Evolutionary conservation across 805 yeast genomes (phyloP).

Genomic region (Lachancea lanzarotensis): DNA sequence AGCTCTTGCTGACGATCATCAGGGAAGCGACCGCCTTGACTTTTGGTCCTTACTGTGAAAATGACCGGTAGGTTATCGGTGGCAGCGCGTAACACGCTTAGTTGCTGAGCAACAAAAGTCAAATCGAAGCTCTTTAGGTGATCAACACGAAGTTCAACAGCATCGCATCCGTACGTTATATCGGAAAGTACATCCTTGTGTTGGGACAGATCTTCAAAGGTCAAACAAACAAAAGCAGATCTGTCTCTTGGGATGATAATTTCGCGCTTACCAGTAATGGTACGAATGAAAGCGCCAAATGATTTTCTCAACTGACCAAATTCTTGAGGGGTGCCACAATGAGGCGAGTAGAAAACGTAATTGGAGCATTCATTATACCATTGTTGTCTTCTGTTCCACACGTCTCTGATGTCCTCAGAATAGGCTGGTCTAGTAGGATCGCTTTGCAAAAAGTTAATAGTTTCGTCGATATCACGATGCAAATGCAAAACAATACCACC

Average conservation of each 20-base stretch:
- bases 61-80: conserved; percentile 66
- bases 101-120: conserved; percentile 64
- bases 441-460: conserved; percentile 61
- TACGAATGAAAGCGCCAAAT: conserved; percentile 50
- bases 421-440: conserved; percentile 90
- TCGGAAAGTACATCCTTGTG: conserved; percentile 43
- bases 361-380: conserved; percentile 81
- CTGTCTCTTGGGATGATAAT: conserved; percentile 33
- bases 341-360: conserved; percentile 68
- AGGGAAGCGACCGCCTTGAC: conserved; percentile 80
- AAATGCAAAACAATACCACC: conserved; percentile 85
- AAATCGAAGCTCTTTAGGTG: conserved; percentile 45
- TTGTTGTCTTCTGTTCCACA: conserved; percentile 74
- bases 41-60: conserved; percentile 67
- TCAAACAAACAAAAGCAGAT: conserved; percentile 68
- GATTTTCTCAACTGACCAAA: conserved; percentile 51
- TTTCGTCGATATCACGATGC: conserved; percentile 79
- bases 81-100: conserved; percentile 59
- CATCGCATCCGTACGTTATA: conserved; percentile 63
- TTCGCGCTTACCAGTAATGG: conserved; percentile 50
- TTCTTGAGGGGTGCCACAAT: conserved; percentile 51
- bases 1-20: conserved; percentile 47
- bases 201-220: conserved; percentile 52
- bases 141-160: conserved; percentile 81
- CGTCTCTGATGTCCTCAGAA: conserved; percentile 67